Conservation (phyloP, 2,329 filamentous ascomycete species). For the Phialemonium atrogriseum region DNA sequence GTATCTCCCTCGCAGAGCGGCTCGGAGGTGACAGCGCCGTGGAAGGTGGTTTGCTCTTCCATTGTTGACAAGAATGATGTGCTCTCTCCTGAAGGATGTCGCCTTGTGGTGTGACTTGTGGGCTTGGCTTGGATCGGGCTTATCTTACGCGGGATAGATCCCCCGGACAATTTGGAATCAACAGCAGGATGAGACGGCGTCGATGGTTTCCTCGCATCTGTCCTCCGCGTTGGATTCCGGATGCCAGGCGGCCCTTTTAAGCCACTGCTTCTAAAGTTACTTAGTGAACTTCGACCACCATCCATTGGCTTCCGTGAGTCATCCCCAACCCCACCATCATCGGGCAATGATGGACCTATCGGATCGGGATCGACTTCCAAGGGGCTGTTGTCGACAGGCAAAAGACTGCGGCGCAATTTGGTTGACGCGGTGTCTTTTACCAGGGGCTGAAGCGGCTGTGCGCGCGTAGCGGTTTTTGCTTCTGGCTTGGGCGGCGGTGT, state of each 20-base stretch:
- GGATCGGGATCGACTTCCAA: constrained; percentile 10
- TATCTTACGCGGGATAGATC: too few relatives aligned
- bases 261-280: too few relatives aligned
- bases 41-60: constrained; percentile 11
- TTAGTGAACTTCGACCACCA: too few relatives aligned
- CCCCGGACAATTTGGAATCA: too few relatives aligned
- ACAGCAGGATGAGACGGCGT: too few relatives aligned
- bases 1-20: constrained; percentile 76
- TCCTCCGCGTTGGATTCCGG: too few relatives aligned
- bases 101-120: too few relatives aligned
- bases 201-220: too few relatives aligned
- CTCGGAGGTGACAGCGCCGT: constrained; percentile 26
- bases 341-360: constrained; percentile 3
- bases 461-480: too few relatives aligned
- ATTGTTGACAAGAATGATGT: constrained; percentile 7
- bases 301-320: constrained; percentile 6
- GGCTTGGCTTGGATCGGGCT: too few relatives aligned
- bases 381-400: constrained; percentile 4
- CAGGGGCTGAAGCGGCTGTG: constrained; percentile 6
- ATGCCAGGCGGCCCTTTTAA: constrained; percentile 1
- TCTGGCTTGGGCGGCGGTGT: constrained; percentile 16
- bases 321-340: constrained; percentile 8
- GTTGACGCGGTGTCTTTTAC: constrained; percentile 1
- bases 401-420: neutral
- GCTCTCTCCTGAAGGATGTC: too few relatives aligned